Conservation (phyloP, 106 monocot species). For the Vanilla planifolia region DNA sequence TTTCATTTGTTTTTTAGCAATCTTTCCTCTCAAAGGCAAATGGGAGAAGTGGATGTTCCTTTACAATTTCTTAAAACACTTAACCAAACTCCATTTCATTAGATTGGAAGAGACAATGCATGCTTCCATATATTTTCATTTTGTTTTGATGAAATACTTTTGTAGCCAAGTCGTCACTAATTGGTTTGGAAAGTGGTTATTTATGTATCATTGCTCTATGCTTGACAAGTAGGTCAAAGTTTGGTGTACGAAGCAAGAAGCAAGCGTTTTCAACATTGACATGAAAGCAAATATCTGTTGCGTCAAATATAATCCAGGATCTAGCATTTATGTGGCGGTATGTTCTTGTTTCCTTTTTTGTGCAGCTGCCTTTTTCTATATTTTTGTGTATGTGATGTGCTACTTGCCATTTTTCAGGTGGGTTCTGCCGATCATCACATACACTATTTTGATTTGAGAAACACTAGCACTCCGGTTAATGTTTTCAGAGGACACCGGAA, state of each 20-base stretch:
- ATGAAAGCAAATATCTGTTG: conserved; percentile 99
- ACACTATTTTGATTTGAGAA: conserved; percentile 96
- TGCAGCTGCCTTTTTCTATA: not conserved
- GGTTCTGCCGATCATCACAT: conserved; percentile 97
- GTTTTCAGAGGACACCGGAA: conserved; percentile 84
- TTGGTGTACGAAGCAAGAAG: conserved; percentile 95
- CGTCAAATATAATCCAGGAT: conserved; percentile 98
- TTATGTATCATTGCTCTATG: not conserved
- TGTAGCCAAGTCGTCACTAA: no score
- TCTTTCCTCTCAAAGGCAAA: no score
- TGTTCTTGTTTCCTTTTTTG: not conserved
- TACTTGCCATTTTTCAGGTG: conserved; percentile 40
- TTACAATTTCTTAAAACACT: no score
- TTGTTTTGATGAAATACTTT: no score
- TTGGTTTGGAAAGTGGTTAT: no score
- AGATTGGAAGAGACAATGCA: no score
- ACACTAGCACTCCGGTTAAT: conserved; percentile 71
- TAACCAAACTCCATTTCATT: no score
- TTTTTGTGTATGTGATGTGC: not conserved
- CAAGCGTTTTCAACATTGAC: conserved; percentile 88
- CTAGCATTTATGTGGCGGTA: conserved; percentile 83
- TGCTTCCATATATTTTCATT: no score
- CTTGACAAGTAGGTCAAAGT: conserved; percentile 57
- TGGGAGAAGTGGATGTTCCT: no score
- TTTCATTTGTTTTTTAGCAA: no score